Percentiles rank a stretch among this genome's conserved stretches.
Conservation (phyloP, 768 basidiomycete genomes). For the Crucibulum laeve region DNA sequence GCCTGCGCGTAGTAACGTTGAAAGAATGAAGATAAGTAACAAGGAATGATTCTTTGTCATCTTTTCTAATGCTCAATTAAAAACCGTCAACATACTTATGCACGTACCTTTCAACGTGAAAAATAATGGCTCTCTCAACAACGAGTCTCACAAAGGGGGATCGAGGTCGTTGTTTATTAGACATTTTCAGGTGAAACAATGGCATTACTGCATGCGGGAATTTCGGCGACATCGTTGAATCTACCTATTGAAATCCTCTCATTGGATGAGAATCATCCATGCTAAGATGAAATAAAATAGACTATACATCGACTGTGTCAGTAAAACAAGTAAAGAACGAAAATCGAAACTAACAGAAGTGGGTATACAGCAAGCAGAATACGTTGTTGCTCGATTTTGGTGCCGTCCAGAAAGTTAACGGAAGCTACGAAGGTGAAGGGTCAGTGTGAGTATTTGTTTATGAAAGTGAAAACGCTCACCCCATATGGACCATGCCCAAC, state of each 20-base stretch:
- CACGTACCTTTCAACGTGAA: too few species aligned
- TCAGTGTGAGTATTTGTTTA: neutral
- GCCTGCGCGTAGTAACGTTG: too few species aligned
- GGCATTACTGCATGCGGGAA: too few species aligned
- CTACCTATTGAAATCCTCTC: slow-evolving; percentile 1
- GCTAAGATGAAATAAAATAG: slow-evolving; percentile 93
- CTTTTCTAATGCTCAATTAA: too few species aligned
- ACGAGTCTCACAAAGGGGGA: too few species aligned
- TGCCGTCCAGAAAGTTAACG: slow-evolving; percentile 93
- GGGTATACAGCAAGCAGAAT: slow-evolving; percentile 95
- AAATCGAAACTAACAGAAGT: slow-evolving; percentile 58
- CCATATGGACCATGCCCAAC: slow-evolving; percentile 98
- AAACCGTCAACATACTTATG: too few species aligned
- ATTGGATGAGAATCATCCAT: slow-evolving; percentile 95
- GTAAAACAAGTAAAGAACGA: neutral
- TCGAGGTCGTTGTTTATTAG: too few species aligned
- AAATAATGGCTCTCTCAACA: too few species aligned
- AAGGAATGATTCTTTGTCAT: too few species aligned
- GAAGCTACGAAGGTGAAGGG: slow-evolving; percentile 50
- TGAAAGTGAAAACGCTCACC: slow-evolving; percentile 56
- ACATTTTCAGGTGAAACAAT: too few species aligned
- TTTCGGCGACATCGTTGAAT: too few species aligned
- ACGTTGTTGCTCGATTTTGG: slow-evolving; percentile 86
- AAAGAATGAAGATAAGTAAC: too few species aligned
- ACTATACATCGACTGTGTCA: slow-evolving; percentile 28